Evolutionary conservation across 495 filamentous ascomycete genomes (phyloP).

Genomic region (Aspergillus bertholletiae): DNA sequence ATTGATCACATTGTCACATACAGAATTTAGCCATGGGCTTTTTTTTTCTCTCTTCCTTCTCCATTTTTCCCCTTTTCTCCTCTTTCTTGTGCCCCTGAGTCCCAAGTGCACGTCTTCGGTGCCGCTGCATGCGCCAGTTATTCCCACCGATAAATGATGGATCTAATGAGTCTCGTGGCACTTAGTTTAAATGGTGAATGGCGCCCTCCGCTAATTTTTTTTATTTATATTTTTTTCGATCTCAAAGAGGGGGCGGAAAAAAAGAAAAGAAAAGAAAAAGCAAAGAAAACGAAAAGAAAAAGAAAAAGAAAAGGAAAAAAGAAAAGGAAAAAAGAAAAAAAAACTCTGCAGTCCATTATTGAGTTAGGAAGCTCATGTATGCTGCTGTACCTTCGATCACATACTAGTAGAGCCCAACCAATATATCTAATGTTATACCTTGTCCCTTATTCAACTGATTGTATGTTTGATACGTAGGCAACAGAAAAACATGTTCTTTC

Average conservation of each 20-base stretch:
- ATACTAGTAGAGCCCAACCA: too few species aligned
- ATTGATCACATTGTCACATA: not conserved
- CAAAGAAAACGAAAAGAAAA: too few species aligned
- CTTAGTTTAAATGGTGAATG: not conserved
- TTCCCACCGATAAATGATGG: not conserved
- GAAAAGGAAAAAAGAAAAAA: too few species aligned
- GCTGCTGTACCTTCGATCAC: not conserved
- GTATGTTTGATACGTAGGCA: not conserved
- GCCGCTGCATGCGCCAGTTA: conserved; percentile 8
- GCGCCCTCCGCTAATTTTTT: too few species aligned
- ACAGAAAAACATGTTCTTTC: not conserved
- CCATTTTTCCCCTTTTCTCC: not conserved
- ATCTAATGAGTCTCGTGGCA: not conserved
- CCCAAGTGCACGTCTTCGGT: not conserved
- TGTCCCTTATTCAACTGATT: not conserved
- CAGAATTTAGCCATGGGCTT: not conserved
- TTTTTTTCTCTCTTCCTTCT: not conserved
- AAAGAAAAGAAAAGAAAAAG: too few species aligned
- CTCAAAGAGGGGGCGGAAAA: too few species aligned
- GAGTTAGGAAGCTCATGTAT: not conserved
- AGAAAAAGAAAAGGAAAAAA: too few species aligned
- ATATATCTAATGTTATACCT: not conserved
- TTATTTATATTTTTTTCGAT: not conserved
- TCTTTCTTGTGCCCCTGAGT: not conserved
- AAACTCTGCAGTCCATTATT: not conserved